Evolutionary conservation across 208 protist genomes (phyloP).

Genomic region (Leishmania turanica): DNA sequence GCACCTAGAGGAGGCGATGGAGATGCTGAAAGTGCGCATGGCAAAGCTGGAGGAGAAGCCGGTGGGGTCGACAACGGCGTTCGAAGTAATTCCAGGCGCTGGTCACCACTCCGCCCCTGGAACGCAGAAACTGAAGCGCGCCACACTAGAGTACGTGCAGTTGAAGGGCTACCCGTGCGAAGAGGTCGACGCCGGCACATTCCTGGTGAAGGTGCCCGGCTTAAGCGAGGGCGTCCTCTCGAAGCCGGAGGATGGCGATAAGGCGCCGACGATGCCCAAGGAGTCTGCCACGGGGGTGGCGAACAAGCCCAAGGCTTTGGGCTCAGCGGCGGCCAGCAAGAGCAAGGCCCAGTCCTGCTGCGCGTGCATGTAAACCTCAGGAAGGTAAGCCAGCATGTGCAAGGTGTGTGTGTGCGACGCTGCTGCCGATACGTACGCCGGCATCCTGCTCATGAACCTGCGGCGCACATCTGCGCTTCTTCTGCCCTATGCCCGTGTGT

Average conservation of each 20-base stretch:
- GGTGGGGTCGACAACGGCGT: slow-evolving; percentile 34
- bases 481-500: neutral
- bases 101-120: slow-evolving; percentile 61
- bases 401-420: neutral
- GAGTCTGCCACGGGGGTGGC: neutral
- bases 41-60: slow-evolving; percentile 39
- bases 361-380: slow-evolving; percentile 19
- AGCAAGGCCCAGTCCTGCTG: slow-evolving; percentile 24
- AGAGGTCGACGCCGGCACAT: slow-evolving; percentile 41
- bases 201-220: slow-evolving; percentile 41
- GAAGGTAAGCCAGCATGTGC: too few relatives aligned
- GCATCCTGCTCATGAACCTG: neutral
- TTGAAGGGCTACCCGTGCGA: slow-evolving; percentile 40
- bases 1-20: slow-evolving; percentile 52
- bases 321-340: neutral
- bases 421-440: neutral
- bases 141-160: slow-evolving; percentile 40
- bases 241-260: slow-evolving; percentile 17
- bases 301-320: too few relatives aligned
- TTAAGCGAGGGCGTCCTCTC: slow-evolving; percentile 21
- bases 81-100: slow-evolving; percentile 54
- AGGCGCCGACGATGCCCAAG: slow-evolving; percentile 7
- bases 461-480: neutral
- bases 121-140: slow-evolving; percentile 44
- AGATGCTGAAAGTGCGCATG: slow-evolving; percentile 42